Evolutionary conservation across 2,329 filamentous ascomycete species (phyloP), one percentile per base, ranked within the genome.

Genomic region (Dryadomyces quercus-mongolicae): DNA sequence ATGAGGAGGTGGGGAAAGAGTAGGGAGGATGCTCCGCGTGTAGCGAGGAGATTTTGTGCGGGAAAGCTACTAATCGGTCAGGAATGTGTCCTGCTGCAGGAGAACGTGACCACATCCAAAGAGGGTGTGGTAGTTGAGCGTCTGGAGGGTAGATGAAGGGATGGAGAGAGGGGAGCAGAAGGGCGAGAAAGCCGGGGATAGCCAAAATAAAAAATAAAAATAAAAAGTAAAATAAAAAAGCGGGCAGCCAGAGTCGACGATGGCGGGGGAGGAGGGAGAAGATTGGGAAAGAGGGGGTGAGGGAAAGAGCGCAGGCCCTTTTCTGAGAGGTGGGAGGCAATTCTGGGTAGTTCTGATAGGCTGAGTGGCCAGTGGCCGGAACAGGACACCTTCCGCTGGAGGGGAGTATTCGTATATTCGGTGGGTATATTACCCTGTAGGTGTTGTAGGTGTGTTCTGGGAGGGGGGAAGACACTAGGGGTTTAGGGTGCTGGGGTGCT

Each of bases 1-100:
- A 59, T 52, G 56, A 52, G 56, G 55, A 56, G 54, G 48, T 52
- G 58, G 55, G 53, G 50, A 54, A 47, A 20, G 20, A 31, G 45
- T 22, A 31, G 45, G 21, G 10, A 42, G 34, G 36, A 50, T 25
- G 38, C 20, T 44, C 49, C 40, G 22, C 49, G 49, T 51, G 40
- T 22, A 15, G 38, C 22, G 40, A 43, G 16, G 15, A 34, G 49
- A 50, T 22, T 40, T 16, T 50, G 38, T 40, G 43, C 54, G 52
- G 47, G 51, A 50, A 57, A 54, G 49, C 46, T 49, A 36, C 47
- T 49, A 38, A 36, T 18, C 34, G 20, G 47, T 36, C 46, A 34
- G 31, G 47, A 49, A 38, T 38, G 34, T 42, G 36, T 50, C 34
- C 21, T 38, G 36, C 20, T 42, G 34, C 49, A 43, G 49, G 36